Base-by-base conservation (phyloP, 2,329 filamentous ascomycete species). In the Emergomyces pasteurianus region DNA sequence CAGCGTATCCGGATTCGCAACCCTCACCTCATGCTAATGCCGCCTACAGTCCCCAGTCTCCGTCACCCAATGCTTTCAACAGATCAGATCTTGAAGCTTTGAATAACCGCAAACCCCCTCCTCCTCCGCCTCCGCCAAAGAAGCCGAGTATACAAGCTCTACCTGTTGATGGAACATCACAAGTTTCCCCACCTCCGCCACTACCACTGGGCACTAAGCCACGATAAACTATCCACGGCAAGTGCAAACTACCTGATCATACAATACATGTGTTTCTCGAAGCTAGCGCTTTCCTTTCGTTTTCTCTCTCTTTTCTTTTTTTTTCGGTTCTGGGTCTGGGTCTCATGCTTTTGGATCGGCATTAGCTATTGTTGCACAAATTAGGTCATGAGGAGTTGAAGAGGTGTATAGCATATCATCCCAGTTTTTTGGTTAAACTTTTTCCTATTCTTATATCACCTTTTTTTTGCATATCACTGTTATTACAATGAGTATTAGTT, bases 51-150 rank as follows among this genome's bases (percentile, higher is more conserved):
- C 34, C 26, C 16, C 64, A 65, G 56, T 64, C 66, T n/a, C 59
- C 61, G 12, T 42, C 26, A 46, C 21, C 42, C 56, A 54, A 31
- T 60, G 21, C 38, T 16, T 56, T 42, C 26, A 56, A 63, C 70
- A 66, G 66, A 52, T 61, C 70, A 67, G 60, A 73, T 68, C 66
- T 62, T 60, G 71, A 64, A 69, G 68, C 58, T 67, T 70, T 65
- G 60, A 74, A 66, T 58, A 69, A 68, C 46, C 75, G 71, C 63
- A 82, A 83, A 75, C 80, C 82, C 49, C 77, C 79, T 3, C 79
- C 83, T 18, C 83, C 83, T 2, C 83, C 83, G 1, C 82, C 81
- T n/a, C 80, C 80, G 36, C 77, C 78, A 40, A 84, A 84, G 74
- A 83, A 80, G 68, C 76, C 76, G 50, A 76, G 74, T 40, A 69